A percentile compares a stretch with the other conserved stretches of the same genome.
Conservation (phyloP, 164 flowering plant species). For the Brasenia schreberi region DNA sequence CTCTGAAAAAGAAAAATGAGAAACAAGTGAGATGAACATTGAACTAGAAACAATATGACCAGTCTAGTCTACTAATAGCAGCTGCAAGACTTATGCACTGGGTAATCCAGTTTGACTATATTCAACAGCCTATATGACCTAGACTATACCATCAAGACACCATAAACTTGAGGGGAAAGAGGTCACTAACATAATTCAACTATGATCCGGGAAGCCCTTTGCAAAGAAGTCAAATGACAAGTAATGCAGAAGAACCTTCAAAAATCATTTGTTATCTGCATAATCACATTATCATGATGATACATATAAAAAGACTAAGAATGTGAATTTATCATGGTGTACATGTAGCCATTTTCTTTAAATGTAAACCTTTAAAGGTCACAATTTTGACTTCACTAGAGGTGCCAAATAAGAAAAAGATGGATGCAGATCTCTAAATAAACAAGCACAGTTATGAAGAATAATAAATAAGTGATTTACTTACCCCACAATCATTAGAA, state of each 20-base stretch:
- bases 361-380: background rate
- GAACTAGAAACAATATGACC: background rate
- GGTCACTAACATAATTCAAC: no score
- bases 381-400: background rate
- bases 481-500: conserved; percentile 24
- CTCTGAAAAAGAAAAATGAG: background rate
- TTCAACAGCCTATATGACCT: background rate
- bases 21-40: background rate
- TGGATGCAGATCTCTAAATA: background rate
- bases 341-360: background rate
- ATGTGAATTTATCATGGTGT: no score
- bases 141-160: background rate
- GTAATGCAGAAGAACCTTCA: no score
- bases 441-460: background rate
- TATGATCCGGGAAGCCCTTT: no score
- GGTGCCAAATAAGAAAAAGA: background rate
- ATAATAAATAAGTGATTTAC: conserved; percentile 7
- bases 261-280: no score
- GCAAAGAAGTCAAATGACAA: no score
- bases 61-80: no score
- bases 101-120: background rate
- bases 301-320: no score
- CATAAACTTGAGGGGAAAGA: background rate
- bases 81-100: background rate
- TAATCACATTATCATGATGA: no score